Evolutionary conservation across 2,329 filamentous ascomycete species (phyloP).

Genomic region (Colletotrichum tropicale): DNA sequence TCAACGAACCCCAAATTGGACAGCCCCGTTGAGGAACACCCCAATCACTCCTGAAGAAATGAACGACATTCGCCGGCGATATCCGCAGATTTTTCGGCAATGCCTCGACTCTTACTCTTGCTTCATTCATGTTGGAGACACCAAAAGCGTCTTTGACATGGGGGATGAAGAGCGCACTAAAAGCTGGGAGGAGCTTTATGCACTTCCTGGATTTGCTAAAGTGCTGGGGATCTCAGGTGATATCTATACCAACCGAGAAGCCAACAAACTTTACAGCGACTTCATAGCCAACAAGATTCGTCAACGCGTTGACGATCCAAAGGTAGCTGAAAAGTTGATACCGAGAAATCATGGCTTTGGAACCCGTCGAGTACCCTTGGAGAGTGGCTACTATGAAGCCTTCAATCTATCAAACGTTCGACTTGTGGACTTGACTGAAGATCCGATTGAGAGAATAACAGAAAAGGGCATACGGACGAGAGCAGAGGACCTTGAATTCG

Average conservation of each 20-base stretch:
- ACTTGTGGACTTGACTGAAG: conserved; percentile 48
- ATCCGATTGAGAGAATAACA: conserved; percentile 42
- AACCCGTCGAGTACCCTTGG: conserved; percentile 42
- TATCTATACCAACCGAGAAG: conserved; percentile 27
- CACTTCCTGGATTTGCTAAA: conserved; percentile 41
- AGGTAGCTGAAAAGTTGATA: conserved; percentile 36
- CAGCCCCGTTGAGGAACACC: conserved; percentile 28
- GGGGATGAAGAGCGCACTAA: conserved; percentile 29
- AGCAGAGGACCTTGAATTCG: conserved; percentile 34
- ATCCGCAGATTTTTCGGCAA: not conserved
- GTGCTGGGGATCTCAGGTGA: conserved; percentile 25
- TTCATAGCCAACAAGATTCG: conserved; percentile 39
- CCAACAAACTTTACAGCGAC: conserved; percentile 31
- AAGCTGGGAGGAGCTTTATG: conserved; percentile 34
- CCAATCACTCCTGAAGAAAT: conserved; percentile 22
- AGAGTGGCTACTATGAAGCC: conserved; percentile 53
- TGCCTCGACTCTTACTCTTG: conserved; percentile 29
- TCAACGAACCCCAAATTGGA: conserved; percentile 54
- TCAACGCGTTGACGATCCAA: conserved; percentile 35
- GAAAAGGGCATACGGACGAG: conserved; percentile 37
- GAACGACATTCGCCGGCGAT: not conserved
- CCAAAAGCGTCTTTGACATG: conserved; percentile 26
- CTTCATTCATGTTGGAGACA: conserved; percentile 32
- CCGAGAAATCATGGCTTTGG: conserved; percentile 30
- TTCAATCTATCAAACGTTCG: conserved; percentile 51